Evolutionary conservation across 208 protist species (phyloP).

Genomic region (Acanthamoeba sp.): DNA sequence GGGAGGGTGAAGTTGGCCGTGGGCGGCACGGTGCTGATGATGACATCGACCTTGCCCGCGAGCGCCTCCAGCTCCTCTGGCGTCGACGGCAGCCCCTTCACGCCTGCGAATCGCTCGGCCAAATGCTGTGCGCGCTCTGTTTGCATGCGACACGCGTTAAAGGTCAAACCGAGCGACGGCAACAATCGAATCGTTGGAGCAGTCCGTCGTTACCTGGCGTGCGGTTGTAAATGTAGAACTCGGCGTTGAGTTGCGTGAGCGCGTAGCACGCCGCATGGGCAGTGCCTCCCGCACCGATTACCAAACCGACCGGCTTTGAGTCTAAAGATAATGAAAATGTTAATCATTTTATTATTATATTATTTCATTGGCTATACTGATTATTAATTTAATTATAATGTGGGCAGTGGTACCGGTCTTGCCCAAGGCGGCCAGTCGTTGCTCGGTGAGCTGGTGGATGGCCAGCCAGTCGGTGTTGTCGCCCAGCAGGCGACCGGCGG

Average conservation of each 20-base stretch:
- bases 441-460: constrained; percentile 44
- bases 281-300: constrained; percentile 73
- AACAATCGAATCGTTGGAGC: not conserved
- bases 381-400: too few relatives aligned
- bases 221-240: constrained; percentile 68
- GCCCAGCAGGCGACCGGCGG: constrained; percentile 46
- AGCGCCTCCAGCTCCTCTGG: not conserved
- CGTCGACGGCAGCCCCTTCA: not conserved
- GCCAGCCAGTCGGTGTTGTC: constrained; percentile 78
- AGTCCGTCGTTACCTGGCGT: not conserved
- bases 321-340: not conserved
- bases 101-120: not conserved
- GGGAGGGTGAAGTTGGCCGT: constrained; percentile 72
- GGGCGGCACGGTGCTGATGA: constrained; percentile 73
- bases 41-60: constrained; percentile 26
- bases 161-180: not conserved
- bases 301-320: not conserved
- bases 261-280: constrained; percentile 75
- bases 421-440: not conserved
- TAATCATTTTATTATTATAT: too few relatives aligned
- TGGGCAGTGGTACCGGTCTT: not conserved
- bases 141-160: not conserved
- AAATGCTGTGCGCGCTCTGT: constrained; percentile 22
- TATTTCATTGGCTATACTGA: too few relatives aligned
- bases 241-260: constrained; percentile 13